These are phyloP conservation scores for Lactarius deliciosus DNA, from an alignment of 768 basidiomycete species.

Conservation along the genomic window DNA sequence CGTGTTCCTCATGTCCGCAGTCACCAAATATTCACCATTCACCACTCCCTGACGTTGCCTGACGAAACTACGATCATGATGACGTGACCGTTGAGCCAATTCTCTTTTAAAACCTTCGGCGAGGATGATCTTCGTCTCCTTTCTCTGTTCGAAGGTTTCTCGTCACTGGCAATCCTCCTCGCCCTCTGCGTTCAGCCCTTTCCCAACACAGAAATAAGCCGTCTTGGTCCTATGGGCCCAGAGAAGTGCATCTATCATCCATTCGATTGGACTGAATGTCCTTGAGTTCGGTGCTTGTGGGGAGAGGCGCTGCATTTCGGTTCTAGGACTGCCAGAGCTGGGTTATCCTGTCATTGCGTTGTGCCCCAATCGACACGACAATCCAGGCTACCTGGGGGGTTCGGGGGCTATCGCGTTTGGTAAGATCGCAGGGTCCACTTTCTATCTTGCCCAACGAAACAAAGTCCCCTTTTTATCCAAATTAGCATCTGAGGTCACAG, in stretches of 20 bases:
- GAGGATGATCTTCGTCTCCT: conserved; percentile 20
- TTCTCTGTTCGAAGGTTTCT: conserved; percentile 24
- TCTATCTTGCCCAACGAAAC: conserved; percentile 3
- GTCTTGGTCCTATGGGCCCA: conserved; percentile 35
- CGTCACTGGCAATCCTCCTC: conserved; percentile 21
- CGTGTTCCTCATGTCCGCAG: background rate
- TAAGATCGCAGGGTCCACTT: conserved; percentile 25
- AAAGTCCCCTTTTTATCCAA: background rate
- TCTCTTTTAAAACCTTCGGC: conserved; percentile 9
- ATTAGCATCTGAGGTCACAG: conserved; percentile 37
- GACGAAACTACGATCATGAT: background rate
- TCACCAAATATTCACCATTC: too few relatives aligned
- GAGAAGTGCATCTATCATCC: conserved; percentile 29
- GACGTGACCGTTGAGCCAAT: background rate
- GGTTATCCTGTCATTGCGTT: conserved; percentile 37
- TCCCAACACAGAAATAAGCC: conserved; percentile 33
- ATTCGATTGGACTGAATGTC: conserved; percentile 1
- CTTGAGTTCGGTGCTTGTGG: conserved; percentile 32
- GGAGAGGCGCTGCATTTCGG: conserved; percentile 32
- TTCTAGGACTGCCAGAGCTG: conserved; percentile 32
- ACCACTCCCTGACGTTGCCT: background rate
- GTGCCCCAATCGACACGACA: conserved; percentile 30
- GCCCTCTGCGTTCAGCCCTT: conserved; percentile 26
- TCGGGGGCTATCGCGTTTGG: conserved; percentile 30
- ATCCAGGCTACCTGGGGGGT: background rate